These are phyloP conservation scores for Umbelopsis sp. DNA, from an alignment of 192 early-diverging fungal species.

Conservation along the genomic window DNA sequence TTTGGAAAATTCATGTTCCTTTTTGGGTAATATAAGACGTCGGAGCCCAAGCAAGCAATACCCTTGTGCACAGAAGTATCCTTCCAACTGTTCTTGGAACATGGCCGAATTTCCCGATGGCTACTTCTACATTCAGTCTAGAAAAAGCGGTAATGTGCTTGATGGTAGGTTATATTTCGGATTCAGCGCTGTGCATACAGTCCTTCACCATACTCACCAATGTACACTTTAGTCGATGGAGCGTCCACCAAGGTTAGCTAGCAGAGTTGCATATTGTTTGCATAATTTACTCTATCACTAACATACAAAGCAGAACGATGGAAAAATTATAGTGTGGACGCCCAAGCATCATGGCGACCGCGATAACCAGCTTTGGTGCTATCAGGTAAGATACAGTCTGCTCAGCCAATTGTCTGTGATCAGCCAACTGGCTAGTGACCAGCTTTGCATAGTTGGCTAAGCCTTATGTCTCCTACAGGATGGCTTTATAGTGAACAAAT, in stretches of 20 bases:
- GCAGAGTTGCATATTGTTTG: not conserved
- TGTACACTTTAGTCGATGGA: slow-evolving; percentile 23
- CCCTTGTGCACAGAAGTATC: not conserved
- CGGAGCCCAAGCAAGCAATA: not conserved
- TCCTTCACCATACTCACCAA: not conserved
- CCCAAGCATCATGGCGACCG: slow-evolving; percentile 36
- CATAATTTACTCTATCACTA: not conserved
- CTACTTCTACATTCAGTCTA: slow-evolving; percentile 41
- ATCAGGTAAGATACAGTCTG: slow-evolving; percentile 21
- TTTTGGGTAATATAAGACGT: not conserved
- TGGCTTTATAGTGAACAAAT: slow-evolving; percentile 34
- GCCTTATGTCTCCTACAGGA: slow-evolving; percentile 16
- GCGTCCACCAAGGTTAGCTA: slow-evolving; percentile 31
- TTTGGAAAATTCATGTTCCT: too few relatives aligned
- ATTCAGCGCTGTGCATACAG: not conserved
- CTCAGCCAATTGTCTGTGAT: not conserved
- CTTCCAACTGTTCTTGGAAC: not conserved
- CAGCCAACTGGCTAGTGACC: too few relatives aligned
- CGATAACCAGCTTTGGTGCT: slow-evolving; percentile 38
- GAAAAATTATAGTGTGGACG: slow-evolving; percentile 36
- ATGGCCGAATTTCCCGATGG: slow-evolving; percentile 37
- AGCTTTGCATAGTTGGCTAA: not conserved
- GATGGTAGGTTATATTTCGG: slow-evolving; percentile 20
- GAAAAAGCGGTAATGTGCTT: slow-evolving; percentile 31
- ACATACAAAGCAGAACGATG: slow-evolving; percentile 25